Conservation (phyloP, 2,329 filamentous ascomycete species). For the Trichophyton benhamiae region DNA sequence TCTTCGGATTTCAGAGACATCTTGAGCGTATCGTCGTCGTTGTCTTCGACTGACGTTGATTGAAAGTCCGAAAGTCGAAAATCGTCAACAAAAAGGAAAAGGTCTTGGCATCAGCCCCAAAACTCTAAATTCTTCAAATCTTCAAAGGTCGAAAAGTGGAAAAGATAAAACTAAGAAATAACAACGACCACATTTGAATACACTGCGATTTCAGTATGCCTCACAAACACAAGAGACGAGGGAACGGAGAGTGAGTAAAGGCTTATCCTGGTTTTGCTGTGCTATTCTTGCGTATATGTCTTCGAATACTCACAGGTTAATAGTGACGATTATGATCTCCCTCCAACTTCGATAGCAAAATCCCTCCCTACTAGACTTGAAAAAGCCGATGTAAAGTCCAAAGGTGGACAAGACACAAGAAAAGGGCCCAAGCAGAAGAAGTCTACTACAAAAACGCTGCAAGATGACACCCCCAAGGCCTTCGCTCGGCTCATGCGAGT, state of each 20-base stretch:
- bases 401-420: constrained; percentile 24
- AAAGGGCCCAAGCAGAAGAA: constrained; percentile 22
- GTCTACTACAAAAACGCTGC: constrained; percentile 23
- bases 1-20: not conserved
- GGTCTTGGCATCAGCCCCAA: not conserved
- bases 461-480: constrained; percentile 73
- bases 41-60: not conserved
- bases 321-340: constrained; percentile 40
- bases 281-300: constrained; percentile 9
- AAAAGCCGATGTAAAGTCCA: constrained; percentile 23
- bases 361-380: constrained; percentile 43
- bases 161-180: not conserved
- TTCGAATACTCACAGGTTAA: constrained; percentile 23
- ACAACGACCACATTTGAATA: not conserved
- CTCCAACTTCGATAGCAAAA: constrained; percentile 47
- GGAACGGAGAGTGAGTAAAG: constrained; percentile 40
- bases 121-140: not conserved
- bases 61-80: not conserved
- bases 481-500: constrained; percentile 69
- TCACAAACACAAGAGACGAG: constrained; percentile 65
- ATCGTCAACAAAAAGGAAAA: not conserved
- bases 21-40: not conserved
- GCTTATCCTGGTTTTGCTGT: not conserved
- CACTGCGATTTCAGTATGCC: constrained; percentile 46
- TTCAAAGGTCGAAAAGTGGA: constrained; percentile 9